Base-by-base conservation (phyloP, 305 asterid species). In the Plantago lanceolata region DNA sequence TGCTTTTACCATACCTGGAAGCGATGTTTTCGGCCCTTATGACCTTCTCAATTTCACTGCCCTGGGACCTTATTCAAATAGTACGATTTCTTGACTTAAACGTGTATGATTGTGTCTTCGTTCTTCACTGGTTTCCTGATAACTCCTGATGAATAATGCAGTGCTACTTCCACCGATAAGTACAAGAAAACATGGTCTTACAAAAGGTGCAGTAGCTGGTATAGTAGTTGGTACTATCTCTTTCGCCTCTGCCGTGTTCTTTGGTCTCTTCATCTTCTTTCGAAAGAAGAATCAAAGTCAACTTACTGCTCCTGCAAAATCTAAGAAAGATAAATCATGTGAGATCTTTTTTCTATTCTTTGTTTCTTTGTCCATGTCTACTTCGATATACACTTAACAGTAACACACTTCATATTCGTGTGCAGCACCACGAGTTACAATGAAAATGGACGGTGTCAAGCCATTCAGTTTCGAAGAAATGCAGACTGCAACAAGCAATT, bases 401-500 rank as follows among this genome's bases (percentile, higher is more conserved):
- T n/a, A 43, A 60, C 57, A 67, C 28, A 48, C 5, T 48, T 13
- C 59, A 37, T 61, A 40, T 63, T 40, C 44, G 8, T 53, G 13
- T 8, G 47, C 70, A 81, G 86, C 69, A 20, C 67, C 71, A 1
- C 78, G 71, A 73, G 74, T 63, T 24, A 8, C 74, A 15, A 78
- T 81, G 77, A 75, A 73, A 73, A 71, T 75, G 74, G 86, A 81
- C 13, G 83, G 86, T 18, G 75, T 78, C 66, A 81, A 78, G 81
- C 73, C 83, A 19, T 81, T 78, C 58, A 40, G 68, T 70, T 81
- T 78, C 24, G 73, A 66, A 70, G 79, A 73, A 14, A 21, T 81
- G 76, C 71, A 62, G 37, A 31, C 14, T 43, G 81, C 84, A 7
- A 82, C 87, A 0, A 48, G 51, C 71, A 54, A 56, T 56, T 82